Conservation (phyloP, 2,329 filamentous ascomycete genomes). For the Huntiella savannae region DNA sequence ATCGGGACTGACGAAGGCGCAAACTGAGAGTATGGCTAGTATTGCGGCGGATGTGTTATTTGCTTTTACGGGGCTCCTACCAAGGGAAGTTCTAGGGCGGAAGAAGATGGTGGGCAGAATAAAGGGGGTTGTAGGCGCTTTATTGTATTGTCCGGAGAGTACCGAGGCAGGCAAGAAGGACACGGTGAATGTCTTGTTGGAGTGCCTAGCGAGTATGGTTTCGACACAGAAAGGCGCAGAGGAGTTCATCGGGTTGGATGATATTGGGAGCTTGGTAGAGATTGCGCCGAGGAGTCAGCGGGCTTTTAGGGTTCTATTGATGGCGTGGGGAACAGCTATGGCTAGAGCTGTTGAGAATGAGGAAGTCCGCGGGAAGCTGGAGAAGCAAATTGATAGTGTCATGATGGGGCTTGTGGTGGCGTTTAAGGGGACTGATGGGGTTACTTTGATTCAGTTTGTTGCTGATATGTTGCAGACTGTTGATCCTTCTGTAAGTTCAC, state of each 20-base stretch:
- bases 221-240: slow-evolving; percentile 31
- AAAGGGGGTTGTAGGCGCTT: slow-evolving; percentile 30
- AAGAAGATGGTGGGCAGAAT: slow-evolving; percentile 32
- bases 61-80: slow-evolving; percentile 39
- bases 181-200: slow-evolving; percentile 33
- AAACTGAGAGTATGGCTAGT: slow-evolving; percentile 36
- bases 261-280: slow-evolving; percentile 36
- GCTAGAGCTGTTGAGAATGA: slow-evolving; percentile 8
- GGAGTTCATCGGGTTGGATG: slow-evolving; percentile 28
- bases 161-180: background rate
- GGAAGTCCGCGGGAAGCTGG: background rate
- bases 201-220: slow-evolving; percentile 37
- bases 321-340: slow-evolving; percentile 36
- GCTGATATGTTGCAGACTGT: slow-evolving; percentile 31
- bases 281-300: slow-evolving; percentile 33
- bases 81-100: slow-evolving; percentile 25
- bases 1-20: slow-evolving; percentile 14
- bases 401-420: slow-evolving; percentile 30
- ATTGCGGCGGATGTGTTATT: slow-evolving; percentile 44
- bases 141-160: slow-evolving; percentile 21
- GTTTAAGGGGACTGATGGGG: slow-evolving; percentile 40
- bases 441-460: slow-evolving; percentile 39
- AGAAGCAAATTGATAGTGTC: slow-evolving; percentile 25
- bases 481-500: slow-evolving; percentile 25
- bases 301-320: slow-evolving; percentile 35